Evolutionary conservation across 192 early-diverging fungal genomes (phyloP).

Genomic region (Pilobolus umbonatus): DNA sequence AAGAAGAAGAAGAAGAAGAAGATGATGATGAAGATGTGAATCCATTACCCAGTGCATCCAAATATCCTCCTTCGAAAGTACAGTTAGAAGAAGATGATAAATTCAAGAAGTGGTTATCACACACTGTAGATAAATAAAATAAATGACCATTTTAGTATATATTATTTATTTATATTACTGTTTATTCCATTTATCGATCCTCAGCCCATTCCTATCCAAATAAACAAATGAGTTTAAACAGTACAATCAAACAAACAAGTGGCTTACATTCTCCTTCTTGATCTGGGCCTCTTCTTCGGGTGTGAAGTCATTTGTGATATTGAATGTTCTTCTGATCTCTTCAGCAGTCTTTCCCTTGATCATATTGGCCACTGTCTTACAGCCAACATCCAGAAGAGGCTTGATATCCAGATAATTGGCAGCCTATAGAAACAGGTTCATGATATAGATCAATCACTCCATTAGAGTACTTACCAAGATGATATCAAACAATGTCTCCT

Average conservation of each 20-base stretch:
- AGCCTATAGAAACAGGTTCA: constrained; percentile 36
- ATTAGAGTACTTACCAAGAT: constrained; percentile 43
- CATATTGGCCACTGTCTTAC: constrained; percentile 98
- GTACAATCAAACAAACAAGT: constrained; percentile 13
- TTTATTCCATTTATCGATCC: constrained; percentile 29
- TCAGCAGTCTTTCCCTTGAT: constrained; percentile 92
- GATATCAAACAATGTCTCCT: constrained; percentile 79
- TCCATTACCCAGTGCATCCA: constrained; percentile 19
- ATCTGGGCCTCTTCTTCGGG: constrained; percentile 95
- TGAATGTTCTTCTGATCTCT: constrained; percentile 93
- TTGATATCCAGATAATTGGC: constrained; percentile 96
- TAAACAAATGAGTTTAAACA: background rate
- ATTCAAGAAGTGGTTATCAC: constrained; percentile 31
- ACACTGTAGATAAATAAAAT: constrained; percentile 16
- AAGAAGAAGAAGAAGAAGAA: constrained; percentile 35
- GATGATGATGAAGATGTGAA: constrained; percentile 21
- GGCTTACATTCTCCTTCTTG: constrained; percentile 62
- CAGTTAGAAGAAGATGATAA: constrained; percentile 26
- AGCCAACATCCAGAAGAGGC: constrained; percentile 92
- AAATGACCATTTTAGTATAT: background rate
- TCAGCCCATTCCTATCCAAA: constrained; percentile 39
- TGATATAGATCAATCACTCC: background rate
- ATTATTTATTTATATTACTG: background rate
- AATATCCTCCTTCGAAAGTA: constrained; percentile 24
- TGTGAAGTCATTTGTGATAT: constrained; percentile 95